Percentiles rank a stretch among this genome's conserved stretches.
Conservation (phyloP, 371 early-diverging fungal species). For the Mucor piriformis region DNA sequence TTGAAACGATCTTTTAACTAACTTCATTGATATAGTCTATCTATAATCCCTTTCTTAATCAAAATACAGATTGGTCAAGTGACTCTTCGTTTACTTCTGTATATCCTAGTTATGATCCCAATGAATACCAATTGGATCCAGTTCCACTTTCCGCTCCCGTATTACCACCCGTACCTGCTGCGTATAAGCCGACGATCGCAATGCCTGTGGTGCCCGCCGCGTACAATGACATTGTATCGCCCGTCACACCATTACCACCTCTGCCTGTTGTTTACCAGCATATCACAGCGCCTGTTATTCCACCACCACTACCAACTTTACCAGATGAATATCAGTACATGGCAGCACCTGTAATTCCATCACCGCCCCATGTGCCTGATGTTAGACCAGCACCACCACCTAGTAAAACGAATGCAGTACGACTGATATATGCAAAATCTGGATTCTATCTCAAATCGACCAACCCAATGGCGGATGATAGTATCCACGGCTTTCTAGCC, state of each 20-base stretch:
- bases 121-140: conserved; percentile 19
- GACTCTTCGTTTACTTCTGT: conserved; percentile 13
- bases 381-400: too few relatives aligned
- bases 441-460: conserved; percentile 35
- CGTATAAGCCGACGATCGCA: conserved; percentile 2
- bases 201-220: too few relatives aligned
- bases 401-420: conserved; percentile 10
- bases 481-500: conserved; percentile 42
- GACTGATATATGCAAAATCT: conserved; percentile 46
- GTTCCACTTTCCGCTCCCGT: conserved; percentile 19
- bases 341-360: too few relatives aligned
- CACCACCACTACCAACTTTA: too few relatives aligned
- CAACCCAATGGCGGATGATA: conserved; percentile 7
- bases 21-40: too few relatives aligned
- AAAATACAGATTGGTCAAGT: conserved; percentile 1
- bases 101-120: conserved; percentile 26
- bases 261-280: not conserved
- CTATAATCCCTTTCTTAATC: conserved; percentile 11
- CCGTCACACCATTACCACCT: not conserved
- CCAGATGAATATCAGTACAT: too few relatives aligned
- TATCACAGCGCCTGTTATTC: too few relatives aligned
- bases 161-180: conserved; percentile 25
- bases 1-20: too few relatives aligned
- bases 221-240: not conserved
- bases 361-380: too few relatives aligned